Evolutionary conservation across 139 green algal species (phyloP).

Genomic region (Chlamydomonas incerta): DNA sequence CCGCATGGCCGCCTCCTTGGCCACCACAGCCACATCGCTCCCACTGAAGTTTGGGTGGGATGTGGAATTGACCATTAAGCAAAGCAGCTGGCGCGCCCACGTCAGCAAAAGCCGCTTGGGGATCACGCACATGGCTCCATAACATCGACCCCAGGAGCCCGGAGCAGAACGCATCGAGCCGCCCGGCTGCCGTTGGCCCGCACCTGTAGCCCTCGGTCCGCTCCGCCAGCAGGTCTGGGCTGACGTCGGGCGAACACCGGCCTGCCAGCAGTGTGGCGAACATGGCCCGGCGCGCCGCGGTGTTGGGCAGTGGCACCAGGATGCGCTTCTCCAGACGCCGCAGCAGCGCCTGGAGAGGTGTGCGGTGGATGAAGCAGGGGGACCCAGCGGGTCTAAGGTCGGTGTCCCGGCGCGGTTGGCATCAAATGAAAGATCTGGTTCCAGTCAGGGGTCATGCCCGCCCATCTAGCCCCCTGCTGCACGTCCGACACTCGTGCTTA

Average conservation of each 20-base stretch:
- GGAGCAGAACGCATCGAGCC: too few relatives aligned
- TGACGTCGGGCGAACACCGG: constrained; percentile 46
- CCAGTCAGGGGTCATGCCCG: too few relatives aligned
- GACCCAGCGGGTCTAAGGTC: too few relatives aligned
- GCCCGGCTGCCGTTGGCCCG: neutral
- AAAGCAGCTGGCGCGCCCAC: too few relatives aligned
- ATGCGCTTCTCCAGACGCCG: constrained; percentile 72
- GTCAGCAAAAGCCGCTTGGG: too few relatives aligned
- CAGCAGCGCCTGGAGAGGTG: constrained; percentile 50
- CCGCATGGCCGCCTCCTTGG: constrained; percentile 77
- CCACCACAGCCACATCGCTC: constrained; percentile 64
- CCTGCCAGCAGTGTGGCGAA: constrained; percentile 54
- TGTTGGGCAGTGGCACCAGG: constrained; percentile 62
- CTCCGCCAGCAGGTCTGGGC: constrained; percentile 44
- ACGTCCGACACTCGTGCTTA: too few relatives aligned
- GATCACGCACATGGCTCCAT: too few relatives aligned
- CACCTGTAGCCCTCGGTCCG: constrained; percentile 60
- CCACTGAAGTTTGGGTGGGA: constrained; percentile 23
- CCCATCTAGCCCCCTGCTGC: too few relatives aligned
- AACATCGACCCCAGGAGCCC: too few relatives aligned
- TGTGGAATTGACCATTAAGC: too few relatives aligned
- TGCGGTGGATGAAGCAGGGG: neutral
- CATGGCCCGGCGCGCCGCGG: constrained; percentile 51
- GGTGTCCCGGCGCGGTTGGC: too few relatives aligned
- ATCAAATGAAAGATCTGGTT: too few relatives aligned